These are phyloP conservation scores for Leucocoprinus sp. DNA, from an alignment of 768 basidiomycete species.

Conservation along the genomic window DNA sequence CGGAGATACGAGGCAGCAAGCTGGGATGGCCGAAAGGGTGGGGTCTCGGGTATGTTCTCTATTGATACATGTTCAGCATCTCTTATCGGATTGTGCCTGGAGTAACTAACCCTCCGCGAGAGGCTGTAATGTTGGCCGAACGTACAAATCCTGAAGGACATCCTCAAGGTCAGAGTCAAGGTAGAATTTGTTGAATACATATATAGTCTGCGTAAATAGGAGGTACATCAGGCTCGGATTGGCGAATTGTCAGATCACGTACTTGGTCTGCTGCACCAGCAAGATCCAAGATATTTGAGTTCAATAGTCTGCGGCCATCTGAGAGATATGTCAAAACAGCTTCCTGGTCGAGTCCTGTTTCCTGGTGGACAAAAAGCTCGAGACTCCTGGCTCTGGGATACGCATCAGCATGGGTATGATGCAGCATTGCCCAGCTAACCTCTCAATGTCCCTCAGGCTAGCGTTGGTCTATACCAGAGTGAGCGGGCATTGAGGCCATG, in stretches of 20 bases:
- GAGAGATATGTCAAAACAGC: constrained; percentile 71
- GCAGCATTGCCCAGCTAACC: constrained; percentile 21
- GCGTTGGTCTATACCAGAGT: constrained; percentile 42
- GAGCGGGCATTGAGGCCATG: constrained; percentile 2
- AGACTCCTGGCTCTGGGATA: constrained; percentile 49
- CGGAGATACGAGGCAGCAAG: constrained; percentile 61
- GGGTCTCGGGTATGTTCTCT: constrained; percentile 61
- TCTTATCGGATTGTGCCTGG: neutral
- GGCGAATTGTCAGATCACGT: constrained; percentile 13
- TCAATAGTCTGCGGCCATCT: constrained; percentile 67
- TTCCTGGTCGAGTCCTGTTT: constrained; percentile 63
- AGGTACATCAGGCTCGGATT: neutral
- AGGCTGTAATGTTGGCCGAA: constrained; percentile 58
- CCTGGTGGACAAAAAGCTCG: constrained; percentile 64
- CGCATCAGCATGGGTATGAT: constrained; percentile 10
- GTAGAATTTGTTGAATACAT: constrained; percentile 78
- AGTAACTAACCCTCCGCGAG: constrained; percentile 53
- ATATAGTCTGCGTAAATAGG: constrained; percentile 45
- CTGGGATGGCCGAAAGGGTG: constrained; percentile 62
- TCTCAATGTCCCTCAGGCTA: constrained; percentile 69
- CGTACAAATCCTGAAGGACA: constrained; percentile 53
- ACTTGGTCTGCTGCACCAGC: constrained; percentile 74
- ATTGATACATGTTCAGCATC: constrained; percentile 6
- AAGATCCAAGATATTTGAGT: constrained; percentile 66
- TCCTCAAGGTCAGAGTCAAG: constrained; percentile 63